These are phyloP conservation scores for Pichia sp. DNA, from an alignment of 1,139 yeast genomes.

Conservation along the genomic window DNA sequence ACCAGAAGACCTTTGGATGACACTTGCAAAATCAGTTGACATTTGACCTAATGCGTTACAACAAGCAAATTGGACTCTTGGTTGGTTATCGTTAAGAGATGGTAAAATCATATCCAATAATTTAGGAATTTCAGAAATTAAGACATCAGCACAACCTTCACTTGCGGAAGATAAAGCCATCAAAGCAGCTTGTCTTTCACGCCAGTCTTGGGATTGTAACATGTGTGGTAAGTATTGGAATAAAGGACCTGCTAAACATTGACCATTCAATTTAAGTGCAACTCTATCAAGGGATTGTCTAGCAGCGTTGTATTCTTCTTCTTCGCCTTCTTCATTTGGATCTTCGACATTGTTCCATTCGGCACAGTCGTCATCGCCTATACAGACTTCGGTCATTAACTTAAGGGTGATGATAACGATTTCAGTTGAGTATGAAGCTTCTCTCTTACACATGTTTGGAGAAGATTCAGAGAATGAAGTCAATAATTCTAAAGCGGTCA, in stretches of 20 bases:
- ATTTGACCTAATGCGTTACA: constrained; percentile 97
- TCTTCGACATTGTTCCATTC: constrained; percentile 84
- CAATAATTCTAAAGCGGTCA: constrained; percentile 83
- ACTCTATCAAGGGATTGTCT: constrained; percentile 92
- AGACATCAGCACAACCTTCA: constrained; percentile 92
- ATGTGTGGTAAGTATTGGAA: constrained; percentile 85
- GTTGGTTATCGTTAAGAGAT: constrained; percentile 74
- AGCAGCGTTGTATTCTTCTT: constrained; percentile 90
- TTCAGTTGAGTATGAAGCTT: constrained; percentile 66
- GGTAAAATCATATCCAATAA: constrained; percentile 85
- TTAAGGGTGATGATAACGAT: constrained; percentile 74
- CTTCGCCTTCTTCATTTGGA: constrained; percentile 66
- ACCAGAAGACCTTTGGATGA: constrained; percentile 80
- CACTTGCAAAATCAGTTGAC: constrained; percentile 95
- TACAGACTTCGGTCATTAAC: constrained; percentile 92
- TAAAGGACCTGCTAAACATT: constrained; percentile 77
- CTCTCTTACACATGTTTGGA: constrained; percentile 91
- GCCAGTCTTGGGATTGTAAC: constrained; percentile 78
- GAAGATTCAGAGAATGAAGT: constrained; percentile 92
- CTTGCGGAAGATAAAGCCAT: constrained; percentile 98
- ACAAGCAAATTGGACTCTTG: constrained; percentile 96
- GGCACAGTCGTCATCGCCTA: constrained; percentile 55
- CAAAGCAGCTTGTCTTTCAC: constrained; percentile 94
- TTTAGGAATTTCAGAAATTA: constrained; percentile 77
- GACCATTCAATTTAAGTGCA: constrained; percentile 80